Evolutionary conservation across 768 basidiomycete genomes (phyloP).

Genomic region (Podaxis sp.): DNA sequence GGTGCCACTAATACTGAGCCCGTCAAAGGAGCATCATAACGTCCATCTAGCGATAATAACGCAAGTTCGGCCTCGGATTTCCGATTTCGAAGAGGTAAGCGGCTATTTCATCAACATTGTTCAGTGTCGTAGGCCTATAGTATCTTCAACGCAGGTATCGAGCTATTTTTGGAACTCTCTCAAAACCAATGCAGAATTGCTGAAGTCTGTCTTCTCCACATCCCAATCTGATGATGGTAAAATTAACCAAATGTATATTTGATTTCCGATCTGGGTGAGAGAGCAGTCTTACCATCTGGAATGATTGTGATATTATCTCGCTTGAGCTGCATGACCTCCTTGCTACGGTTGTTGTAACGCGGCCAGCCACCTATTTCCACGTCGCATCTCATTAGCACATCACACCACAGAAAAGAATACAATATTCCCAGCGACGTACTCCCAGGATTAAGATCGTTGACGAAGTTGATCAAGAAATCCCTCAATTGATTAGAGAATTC

Average conservation of each 20-base stretch:
- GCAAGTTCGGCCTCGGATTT: neutral
- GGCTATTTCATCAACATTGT: neutral
- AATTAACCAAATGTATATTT: neutral
- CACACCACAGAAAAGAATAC: neutral
- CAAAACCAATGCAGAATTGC: conserved; percentile 39
- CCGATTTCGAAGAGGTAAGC: neutral
- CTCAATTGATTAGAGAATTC: conserved; percentile 48
- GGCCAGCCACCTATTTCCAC: conserved; percentile 44
- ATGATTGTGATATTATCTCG: conserved; percentile 54
- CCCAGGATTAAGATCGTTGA: conserved; percentile 56
- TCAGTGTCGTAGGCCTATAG: neutral
- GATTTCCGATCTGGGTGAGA: neutral
- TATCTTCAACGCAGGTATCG: neutral
- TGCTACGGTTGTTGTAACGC: conserved; percentile 33
- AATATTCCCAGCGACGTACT: conserved; percentile 31
- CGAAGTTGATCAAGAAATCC: conserved; percentile 58
- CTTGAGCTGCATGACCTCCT: conserved; percentile 47
- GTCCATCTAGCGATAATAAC: neutral
- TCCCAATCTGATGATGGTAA: conserved; percentile 36
- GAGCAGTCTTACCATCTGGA: conserved; percentile 42
- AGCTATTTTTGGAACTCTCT: conserved; percentile 46
- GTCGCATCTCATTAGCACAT: neutral
- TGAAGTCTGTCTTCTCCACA: conserved; percentile 40
- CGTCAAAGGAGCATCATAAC: neutral
- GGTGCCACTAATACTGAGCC: too few species aligned